phyloP scores from a whole-genome alignment of 257 asterid genomes.

The Penstemon barbatus region DNA sequence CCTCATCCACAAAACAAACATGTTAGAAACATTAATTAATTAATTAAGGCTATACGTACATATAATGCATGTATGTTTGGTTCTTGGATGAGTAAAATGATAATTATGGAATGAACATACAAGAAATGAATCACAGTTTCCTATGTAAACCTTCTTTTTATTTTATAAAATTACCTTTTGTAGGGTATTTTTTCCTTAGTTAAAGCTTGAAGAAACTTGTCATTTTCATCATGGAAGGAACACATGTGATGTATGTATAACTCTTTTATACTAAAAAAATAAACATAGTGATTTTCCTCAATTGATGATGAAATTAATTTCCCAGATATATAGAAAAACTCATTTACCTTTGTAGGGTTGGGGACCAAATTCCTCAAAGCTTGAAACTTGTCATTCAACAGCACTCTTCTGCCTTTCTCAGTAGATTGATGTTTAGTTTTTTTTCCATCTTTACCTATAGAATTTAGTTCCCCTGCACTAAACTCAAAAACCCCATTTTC shows the following conservation, averaged over 20 bases:
- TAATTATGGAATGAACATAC: too few species aligned
- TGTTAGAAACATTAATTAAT: too few species aligned
- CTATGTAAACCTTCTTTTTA: too few species aligned
- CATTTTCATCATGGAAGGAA: neutral
- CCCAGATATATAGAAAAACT: neutral
- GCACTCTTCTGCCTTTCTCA: conserved; percentile 81
- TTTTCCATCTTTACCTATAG: conserved; percentile 58
- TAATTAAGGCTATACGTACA: too few species aligned
- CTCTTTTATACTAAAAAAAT: neutral
- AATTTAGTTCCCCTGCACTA: conserved; percentile 50
- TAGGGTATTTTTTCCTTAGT: too few species aligned
- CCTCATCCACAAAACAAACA: conserved; percentile 1
- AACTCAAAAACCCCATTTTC: conserved; percentile 75
- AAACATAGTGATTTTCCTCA: neutral
- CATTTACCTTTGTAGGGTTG: conserved; percentile 68
- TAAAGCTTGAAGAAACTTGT: too few species aligned
- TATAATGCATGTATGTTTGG: too few species aligned
- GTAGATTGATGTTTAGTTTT: conserved; percentile 69
- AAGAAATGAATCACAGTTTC: too few species aligned
- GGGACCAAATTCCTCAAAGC: conserved; percentile 66
- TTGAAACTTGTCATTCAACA: conserved; percentile 59
- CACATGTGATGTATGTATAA: neutral
- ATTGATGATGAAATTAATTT: too few species aligned
- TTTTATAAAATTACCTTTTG: too few species aligned
- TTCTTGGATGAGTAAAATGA: too few species aligned